phyloP scores from a whole-genome alignment of 495 filamentous ascomycete species.

The Aspergillus bridgeri region DNA sequence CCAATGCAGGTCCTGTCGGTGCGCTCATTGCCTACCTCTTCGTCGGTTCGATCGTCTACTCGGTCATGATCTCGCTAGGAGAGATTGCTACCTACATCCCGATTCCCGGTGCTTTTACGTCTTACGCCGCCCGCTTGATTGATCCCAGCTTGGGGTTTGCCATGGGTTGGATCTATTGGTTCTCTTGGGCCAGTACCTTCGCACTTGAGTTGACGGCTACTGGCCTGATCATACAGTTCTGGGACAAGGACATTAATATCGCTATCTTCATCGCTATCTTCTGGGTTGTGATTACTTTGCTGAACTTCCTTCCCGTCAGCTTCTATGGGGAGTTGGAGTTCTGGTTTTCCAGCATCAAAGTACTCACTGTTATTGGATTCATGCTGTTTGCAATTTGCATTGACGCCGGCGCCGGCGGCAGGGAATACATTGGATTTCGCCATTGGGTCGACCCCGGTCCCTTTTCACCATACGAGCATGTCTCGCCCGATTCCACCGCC shows the following conservation, averaged over 20 bases:
- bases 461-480: constrained; percentile 57
- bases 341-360: constrained; percentile 65
- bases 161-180: constrained; percentile 78
- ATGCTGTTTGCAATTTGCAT: constrained; percentile 67
- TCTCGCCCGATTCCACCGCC: constrained; percentile 56
- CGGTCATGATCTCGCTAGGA: constrained; percentile 56
- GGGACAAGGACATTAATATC: constrained; percentile 57
- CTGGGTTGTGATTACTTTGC: constrained; percentile 62
- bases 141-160: constrained; percentile 74
- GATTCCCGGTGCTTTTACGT: constrained; percentile 70
- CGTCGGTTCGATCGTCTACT: constrained; percentile 59
- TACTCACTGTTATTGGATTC: constrained; percentile 61
- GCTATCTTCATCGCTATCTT: constrained; percentile 76
- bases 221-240: constrained; percentile 71
- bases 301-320: constrained; percentile 62
- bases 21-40: constrained; percentile 67
- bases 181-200: constrained; percentile 60
- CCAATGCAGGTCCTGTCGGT: constrained; percentile 62
- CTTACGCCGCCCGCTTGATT: constrained; percentile 69
- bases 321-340: constrained; percentile 63
- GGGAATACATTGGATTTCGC: constrained; percentile 58
- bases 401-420: constrained; percentile 57
- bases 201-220: constrained; percentile 75
- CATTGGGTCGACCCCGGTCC: constrained; percentile 70
- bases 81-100: constrained; percentile 80